Evolutionary conservation across 768 basidiomycete species (phyloP).

Genomic region (Mycena pura): DNA sequence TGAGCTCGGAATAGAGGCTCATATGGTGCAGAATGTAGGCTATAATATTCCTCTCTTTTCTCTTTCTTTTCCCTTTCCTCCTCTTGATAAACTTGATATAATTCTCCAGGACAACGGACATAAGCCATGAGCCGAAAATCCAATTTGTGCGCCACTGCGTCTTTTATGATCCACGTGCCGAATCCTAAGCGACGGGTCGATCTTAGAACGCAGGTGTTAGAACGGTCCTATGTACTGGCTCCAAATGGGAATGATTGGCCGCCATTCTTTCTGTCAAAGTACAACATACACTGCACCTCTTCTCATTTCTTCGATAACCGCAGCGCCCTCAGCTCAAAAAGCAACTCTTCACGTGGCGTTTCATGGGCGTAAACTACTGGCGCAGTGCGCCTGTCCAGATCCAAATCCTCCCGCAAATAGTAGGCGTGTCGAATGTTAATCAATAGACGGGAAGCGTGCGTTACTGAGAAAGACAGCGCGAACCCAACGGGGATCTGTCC

Average conservation of each 20-base stretch:
- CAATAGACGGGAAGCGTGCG: slow-evolving; percentile 37
- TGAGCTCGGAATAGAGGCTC: too few species aligned
- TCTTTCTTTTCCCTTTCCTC: too few species aligned
- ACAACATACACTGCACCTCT: neutral
- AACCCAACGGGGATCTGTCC: slow-evolving; percentile 37
- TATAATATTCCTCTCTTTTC: too few species aligned
- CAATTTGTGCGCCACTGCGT: too few species aligned
- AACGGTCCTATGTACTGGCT: too few species aligned
- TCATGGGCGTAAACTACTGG: slow-evolving; percentile 12
- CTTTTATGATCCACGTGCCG: neutral
- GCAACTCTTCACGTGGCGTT: slow-evolving; percentile 12
- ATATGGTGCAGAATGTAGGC: too few species aligned
- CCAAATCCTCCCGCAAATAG: slow-evolving; percentile 22
- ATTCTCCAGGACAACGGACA: too few species aligned
- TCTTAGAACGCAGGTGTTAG: too few species aligned
- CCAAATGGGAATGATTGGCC: too few species aligned
- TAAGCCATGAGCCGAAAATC: too few species aligned
- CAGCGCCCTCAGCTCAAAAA: slow-evolving; percentile 14
- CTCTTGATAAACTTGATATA: too few species aligned
- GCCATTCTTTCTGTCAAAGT: neutral
- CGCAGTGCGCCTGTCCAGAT: neutral
- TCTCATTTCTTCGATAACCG: neutral
- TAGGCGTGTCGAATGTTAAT: slow-evolving; percentile 40
- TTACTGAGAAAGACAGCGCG: slow-evolving; percentile 36
- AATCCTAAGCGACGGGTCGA: slow-evolving; percentile 1